Evolutionary conservation across 805 yeast species (phyloP), one percentile per base, ranked within the genome.

Genomic region (Jamesozyma jinghongensis): DNA sequence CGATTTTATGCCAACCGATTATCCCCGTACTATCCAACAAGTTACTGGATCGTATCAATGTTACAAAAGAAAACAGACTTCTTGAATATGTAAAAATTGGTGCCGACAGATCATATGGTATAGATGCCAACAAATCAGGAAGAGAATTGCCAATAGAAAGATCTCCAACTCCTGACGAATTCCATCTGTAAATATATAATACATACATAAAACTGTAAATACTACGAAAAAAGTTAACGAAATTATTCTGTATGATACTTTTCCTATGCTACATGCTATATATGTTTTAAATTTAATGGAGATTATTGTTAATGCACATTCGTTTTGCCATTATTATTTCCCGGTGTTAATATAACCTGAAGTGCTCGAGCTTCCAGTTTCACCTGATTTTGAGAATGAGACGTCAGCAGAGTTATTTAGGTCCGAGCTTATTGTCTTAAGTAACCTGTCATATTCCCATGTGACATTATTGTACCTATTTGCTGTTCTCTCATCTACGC

Each of bases 1-100:
- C 90, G 1, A 77, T 90, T 6, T 54, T 84, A 28, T 66, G 82
- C 26, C 78, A 73, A 43, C 85, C 95, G 2, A 68, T 90, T 19
- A 76, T 84, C 32, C 97, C 97, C 0, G 63, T 64, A 3, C 66
- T 86, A 38, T 61, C 94, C 0, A 46, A 53, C 0, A 61, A 63
- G 10, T 63, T 85, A 4, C 65, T 90, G 14, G 81, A 81, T 53
- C 66, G 85, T 40, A 57, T 90, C 39, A 74, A 69, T 11, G 94
- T 86, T 2, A 25, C 35, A 4, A 53, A 52, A 5, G 55, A 51
- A 0, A 65, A 63, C 14, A 63, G 90, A 34, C 54, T 63, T 1
- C 32, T 69, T 5, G 63, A 66, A 3, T 70, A 48, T 51, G 75
- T 83, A 1, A 45, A 40, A 10, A 58, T 77, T 19, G 88, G 85